Base-by-base conservation (phyloP, 495 filamentous ascomycete genomes). In the Bombardia bombarda region DNA sequence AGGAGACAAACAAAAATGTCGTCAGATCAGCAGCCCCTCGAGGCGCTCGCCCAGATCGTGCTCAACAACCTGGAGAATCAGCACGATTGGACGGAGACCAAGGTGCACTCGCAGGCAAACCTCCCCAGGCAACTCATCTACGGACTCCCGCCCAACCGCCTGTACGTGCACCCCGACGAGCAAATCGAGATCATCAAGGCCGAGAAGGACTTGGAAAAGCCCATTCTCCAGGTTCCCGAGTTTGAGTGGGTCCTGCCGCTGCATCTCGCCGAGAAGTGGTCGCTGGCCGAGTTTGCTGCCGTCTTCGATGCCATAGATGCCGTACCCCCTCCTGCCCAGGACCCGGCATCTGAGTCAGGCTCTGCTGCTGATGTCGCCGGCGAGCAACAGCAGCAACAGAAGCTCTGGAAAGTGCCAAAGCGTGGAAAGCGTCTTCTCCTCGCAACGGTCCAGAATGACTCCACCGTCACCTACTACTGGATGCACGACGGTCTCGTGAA, bases 401-500 rank as follows among this genome's bases (percentile, higher is more conserved):
- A 47, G 56, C 46, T 65, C 7, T 70, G 66, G 65, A 52, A 55
- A 21, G 59, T 62, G 0, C 54, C 72, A 38, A 66, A 67, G 49
- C 66, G 71, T 34, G 66, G 59, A 21, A 95, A 94, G 69, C 73
- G 88, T 41, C 43, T 95, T 13, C 53, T 97, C 22, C 68, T 99
- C 31, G 90, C 87, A 18, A 87, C 87, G 28, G 72, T 90, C 39
- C 78, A 86, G 55, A 82, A 86, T 40, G 92, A 99, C 61, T 93
- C 88, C 33, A 97, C 92, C 2, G 76, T 97, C 17, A 86, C 90
- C 3, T 97, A 95, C 60, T 99, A 99, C 59, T 77, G 95, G 53
- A 78, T 96, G 32, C 89, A 95, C 50, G 90, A 96, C 61, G 93
- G 93, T 2, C 78, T 94, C 36, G 90, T 98, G 20, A 98, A 97